A percentile compares a stretch with the other conserved stretches of the same genome.
Evolutionary conservation across 2,329 filamentous ascomycete genomes (phyloP).

Genomic region (Tympanopsis confertula): DNA sequence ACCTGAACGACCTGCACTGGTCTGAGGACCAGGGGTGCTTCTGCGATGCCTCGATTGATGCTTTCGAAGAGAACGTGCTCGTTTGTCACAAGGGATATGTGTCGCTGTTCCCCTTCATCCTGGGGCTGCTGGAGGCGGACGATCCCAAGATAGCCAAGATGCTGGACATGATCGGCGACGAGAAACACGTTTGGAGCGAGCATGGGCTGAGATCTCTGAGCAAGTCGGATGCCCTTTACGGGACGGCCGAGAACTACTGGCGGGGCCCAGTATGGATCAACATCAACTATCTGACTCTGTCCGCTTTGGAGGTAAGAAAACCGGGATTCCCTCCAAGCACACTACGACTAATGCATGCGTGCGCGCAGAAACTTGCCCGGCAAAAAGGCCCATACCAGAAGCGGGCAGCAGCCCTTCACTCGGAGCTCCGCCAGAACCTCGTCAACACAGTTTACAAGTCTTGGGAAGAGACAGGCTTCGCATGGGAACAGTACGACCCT

Average conservation of each 20-base stretch:
- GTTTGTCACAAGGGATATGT: conserved; percentile 9
- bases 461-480: conserved; percentile 57
- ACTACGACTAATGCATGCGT: conserved; percentile 1
- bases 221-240: conserved; percentile 5
- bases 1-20: conserved; percentile 92
- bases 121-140: conserved; percentile 8
- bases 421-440: conserved; percentile 6
- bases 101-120: conserved; percentile 8
- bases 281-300: conserved; percentile 20
- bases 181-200: conserved; percentile 5
- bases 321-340: conserved; percentile 5
- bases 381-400: not conserved
- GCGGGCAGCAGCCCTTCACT: not conserved
- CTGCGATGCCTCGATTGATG: conserved; percentile 69
- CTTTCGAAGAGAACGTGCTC: conserved; percentile 7
- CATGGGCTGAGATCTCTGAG: conserved; percentile 9
- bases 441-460: conserved; percentile 20
- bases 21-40: conserved; percentile 68
- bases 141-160: conserved; percentile 7
- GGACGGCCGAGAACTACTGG: conserved; percentile 10
- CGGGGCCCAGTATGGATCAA: conserved; percentile 10
- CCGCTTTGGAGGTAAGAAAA: conserved; percentile 41
- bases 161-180: conserved; percentile 6
- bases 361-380: conserved; percentile 7
- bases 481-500: conserved; percentile 63